Evolutionary conservation across 495 filamentous ascomycete genomes (phyloP), one percentile per base, ranked within the genome.

Genomic region (Penicillium antarcticum): DNA sequence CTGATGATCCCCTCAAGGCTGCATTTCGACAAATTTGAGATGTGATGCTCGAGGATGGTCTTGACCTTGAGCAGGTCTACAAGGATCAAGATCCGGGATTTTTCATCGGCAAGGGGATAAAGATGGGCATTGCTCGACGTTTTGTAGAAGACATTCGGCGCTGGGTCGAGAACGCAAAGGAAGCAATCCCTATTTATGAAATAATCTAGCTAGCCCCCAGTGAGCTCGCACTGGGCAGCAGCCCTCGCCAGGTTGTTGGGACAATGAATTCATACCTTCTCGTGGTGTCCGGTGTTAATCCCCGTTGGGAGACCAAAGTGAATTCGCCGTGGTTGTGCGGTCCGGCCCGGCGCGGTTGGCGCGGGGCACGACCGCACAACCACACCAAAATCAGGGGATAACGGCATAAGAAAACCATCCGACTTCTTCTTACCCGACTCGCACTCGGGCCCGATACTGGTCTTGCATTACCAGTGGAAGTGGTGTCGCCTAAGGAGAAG

Each of bases 61-160:
- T 68, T 51, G 60, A 63, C 37, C 53, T 68, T 16, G 50, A 61
- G 54, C 62, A 63, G 24, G 24, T 29, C 24, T 29, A 52, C 32
- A 41, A 55, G 19, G 55, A 68, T 53, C 63, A 56, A 56, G 53
- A 70, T 19, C 55, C 60, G 19, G 51, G 6, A 39, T 66, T 67
- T 48, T 66, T 66, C 23, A 57, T 59, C 16, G 42, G 56, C 11
- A 55, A 55, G 18, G 57, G 62, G n/a, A 53, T 66, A 9, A 67
- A 58, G 44, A 53, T 34, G 19, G 62, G 62, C 33, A 54, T 57
- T 50, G 57, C 64, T 36, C 34, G 53, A 17, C 55, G 61, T 32
- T 59, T 70, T 46, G 58, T 70, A 24, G 23, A 47, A 37, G 62
- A 69, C 38, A 69, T 67, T 53, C 31, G 24, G 7, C 19, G 59